Evolutionary conservation across 306 rosid genomes (phyloP), one percentile per base, ranked within the genome.

Genomic region (Inga oerstediana): DNA sequence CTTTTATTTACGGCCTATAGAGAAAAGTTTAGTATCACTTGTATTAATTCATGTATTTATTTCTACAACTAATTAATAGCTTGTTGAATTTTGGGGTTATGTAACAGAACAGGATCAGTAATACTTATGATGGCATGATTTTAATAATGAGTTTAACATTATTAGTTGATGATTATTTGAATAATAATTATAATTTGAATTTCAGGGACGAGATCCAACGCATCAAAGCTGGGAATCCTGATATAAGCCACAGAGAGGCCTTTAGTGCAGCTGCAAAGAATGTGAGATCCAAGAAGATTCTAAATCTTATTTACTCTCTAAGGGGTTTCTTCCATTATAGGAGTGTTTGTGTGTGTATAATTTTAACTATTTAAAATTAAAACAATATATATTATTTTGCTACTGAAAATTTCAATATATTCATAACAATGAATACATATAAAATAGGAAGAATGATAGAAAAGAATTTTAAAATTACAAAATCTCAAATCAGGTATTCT

Each of bases 221-320:
- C 44, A 97, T 97, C 87, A 97, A 97, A 83, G 95, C 98, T 88
- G 95, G 93, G 76, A 97, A 97, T 90, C 99, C 99, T 71, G 99
- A 94, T 86, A 94, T 97, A 77, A 92, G 97, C 86, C 99, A 97
- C 89, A 92, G 97, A 89, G 99, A 94, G 88, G 99, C 99, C 54
- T 97, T 97, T 67, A 97, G 99, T 84, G 99, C 99, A 49, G 99
- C 99, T 82, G 99, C 99, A 84, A 97, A 96, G 87, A 94, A 97
- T 87, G 99, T 97, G 79, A 88, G 94, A 77, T 82, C 82, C 88
- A 88, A 81, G 76, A 86, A 35, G 68, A 83, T 65, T 58, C 56
- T 51, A 80, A 68, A 22, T 80, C 67, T 76, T 30, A 16, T 30
- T 30, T 84, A 69, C 86, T 24, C 32, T 10, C 34, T 64, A 58